Evolutionary conservation across 306 rosid species (phyloP), one percentile per base, ranked within the genome.

Genomic region (Medicago ruthenica): DNA sequence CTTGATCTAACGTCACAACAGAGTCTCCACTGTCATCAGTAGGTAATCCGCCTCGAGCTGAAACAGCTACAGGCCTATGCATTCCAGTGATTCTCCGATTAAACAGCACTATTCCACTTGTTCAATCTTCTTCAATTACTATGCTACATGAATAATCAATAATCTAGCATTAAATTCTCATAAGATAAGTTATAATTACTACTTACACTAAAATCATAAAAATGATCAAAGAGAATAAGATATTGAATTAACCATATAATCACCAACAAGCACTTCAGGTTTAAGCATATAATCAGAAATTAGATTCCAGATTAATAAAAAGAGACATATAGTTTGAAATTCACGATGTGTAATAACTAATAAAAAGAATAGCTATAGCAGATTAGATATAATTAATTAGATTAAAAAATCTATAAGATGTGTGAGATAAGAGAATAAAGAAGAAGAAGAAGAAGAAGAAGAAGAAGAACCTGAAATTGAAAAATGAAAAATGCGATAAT

Each of bases 1-100:
- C 89, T 87, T 96, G 97, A 85, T 90, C 97, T 83, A 96, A 86
- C 82, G 81, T 86, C 66, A 92, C 98, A 24, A 92, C 81, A 70
- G 87, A 80, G 53, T 90, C 96, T 63, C 86, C 92, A 81, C 36
- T 92, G 37, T 4, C 37, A 42, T 89, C 97, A 18, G 80, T 88
- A 2, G 93, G 90, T 37, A 82, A 75, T 57, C 92, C 98, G 22
- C 90, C 96, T 36, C 85, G 78, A 17, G 91, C 89, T 18, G 89
- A 70, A 74, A 81, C 50, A 72, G 89, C 88, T 87, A 90, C 91
- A 36, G 89, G 73, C 81, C 89, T 86, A 81, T 90, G 87, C 97
- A 92, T 92, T 78, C 76, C 85, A 41, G 80, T 20, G 47, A 79
- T 79, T 39, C 82, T 39, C 82, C 71, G 14, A 21, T 67, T 67